These are phyloP conservation scores for Xylariaceae sp. DNA, from an alignment of 2,329 filamentous ascomycete genomes.

Conservation along the genomic window DNA sequence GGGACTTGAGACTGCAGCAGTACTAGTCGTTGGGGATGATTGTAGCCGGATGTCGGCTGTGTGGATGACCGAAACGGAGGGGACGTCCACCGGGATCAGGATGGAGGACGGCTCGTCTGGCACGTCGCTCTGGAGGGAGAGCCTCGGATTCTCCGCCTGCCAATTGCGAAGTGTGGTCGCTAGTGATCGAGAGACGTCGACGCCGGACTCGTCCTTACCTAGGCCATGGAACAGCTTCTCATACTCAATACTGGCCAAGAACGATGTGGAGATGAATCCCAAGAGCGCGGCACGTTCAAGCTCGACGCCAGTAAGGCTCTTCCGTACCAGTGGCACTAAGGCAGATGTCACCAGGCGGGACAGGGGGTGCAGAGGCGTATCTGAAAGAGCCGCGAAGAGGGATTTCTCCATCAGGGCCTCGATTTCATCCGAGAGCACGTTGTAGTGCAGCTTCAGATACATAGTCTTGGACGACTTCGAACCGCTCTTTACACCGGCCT, in stretches of 20 bases:
- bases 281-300: conserved; percentile 53
- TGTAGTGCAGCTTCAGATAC: conserved; percentile 69
- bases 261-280: conserved; percentile 44
- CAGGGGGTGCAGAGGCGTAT: conserved; percentile 41
- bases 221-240: conserved; percentile 45
- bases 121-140: conserved; percentile 30
- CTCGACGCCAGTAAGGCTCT: conserved; percentile 43
- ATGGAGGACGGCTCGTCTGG: conserved; percentile 55
- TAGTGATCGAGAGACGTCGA: conserved; percentile 29
- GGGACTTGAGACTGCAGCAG: conserved; percentile 18
- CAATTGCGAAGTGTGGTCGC: conserved; percentile 34
- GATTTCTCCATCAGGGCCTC: conserved; percentile 42
- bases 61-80: conserved; percentile 75
- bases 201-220: conserved; percentile 35
- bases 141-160: conserved; percentile 31
- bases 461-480: conserved; percentile 43
- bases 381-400: conserved; percentile 36
- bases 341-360: conserved; percentile 41
- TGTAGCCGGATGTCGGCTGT: conserved; percentile 63
- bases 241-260: conserved; percentile 44
- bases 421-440: conserved; percentile 70
- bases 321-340: conserved; percentile 40
- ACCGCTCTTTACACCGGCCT: conserved; percentile 29
- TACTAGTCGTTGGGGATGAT: conserved; percentile 29
- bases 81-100: conserved; percentile 84